A percentile compares a stretch with the other conserved stretches of the same genome.
phyloP scores from a whole-genome alignment of 2,329 filamentous ascomycete genomes.

The Nemania bipapillata region DNA sequence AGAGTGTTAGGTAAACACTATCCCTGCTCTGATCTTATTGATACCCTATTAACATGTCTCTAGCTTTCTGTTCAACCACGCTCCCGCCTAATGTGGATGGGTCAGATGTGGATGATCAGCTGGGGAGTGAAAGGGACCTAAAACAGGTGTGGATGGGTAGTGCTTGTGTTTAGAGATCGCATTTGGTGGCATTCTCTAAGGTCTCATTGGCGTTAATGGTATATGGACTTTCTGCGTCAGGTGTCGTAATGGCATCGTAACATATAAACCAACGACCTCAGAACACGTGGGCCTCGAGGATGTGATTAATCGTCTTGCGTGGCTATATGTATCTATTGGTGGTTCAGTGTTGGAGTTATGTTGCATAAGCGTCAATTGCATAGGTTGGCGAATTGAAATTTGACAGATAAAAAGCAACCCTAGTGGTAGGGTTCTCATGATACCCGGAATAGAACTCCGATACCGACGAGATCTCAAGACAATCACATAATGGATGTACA shows the following conservation, averaged over 20 bases:
- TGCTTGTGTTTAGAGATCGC: conserved; percentile 17
- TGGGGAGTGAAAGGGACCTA: background rate
- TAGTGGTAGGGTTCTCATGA: no score
- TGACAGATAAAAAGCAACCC: no score
- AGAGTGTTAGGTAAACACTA: conserved; percentile 65
- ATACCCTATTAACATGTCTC: conserved; percentile 12
- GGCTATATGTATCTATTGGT: conserved; percentile 18
- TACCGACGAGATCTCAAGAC: background rate
- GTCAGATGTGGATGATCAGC: background rate
- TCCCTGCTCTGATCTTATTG: conserved; percentile 50
- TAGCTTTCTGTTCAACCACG: conserved; percentile 52
- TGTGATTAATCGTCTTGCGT: conserved; percentile 19
- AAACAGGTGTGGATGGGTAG: background rate
- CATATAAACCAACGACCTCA: conserved; percentile 30
- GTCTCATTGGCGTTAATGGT: conserved; percentile 36
- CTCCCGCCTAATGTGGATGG: conserved; percentile 41
- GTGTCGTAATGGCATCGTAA: conserved; percentile 21
- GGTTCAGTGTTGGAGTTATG: conserved; percentile 4
- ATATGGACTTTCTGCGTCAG: conserved; percentile 17
- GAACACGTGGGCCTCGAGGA: conserved; percentile 20
- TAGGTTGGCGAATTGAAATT: conserved; percentile 17
- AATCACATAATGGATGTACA: conserved; percentile 9
- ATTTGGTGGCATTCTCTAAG: conserved; percentile 6
- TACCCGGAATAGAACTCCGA: no score
- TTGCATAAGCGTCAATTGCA: conserved; percentile 24